Evolutionary conservation across 306 rosid species (phyloP), one percentile per base, ranked within the genome.

Genomic region (Citrullus amarus): DNA sequence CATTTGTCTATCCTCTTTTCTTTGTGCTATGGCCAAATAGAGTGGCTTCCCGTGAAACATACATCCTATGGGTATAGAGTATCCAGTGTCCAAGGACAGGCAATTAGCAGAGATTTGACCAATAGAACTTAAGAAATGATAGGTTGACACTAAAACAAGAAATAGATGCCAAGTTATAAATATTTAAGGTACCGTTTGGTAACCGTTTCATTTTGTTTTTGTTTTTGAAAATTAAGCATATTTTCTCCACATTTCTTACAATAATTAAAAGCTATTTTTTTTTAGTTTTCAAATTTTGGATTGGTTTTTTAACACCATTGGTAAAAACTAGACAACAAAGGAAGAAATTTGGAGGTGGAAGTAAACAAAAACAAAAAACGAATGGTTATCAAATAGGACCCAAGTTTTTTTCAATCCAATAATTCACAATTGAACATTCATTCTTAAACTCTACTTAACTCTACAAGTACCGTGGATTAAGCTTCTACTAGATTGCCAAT

Each of bases 1-100:
- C 72, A 82, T 88, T 77, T 88, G 89, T 82, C 98, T 91, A 50
- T 91, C 98, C 87, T 88, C 96, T 84, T 91, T 93, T 86, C 87
- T 89, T 80, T 93, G 97, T 85, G 98, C 98, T 53, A 89, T 86
- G 65, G 96, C 90, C 78, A 90, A 96, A 81, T 90, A 92, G 48
- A 93, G 81, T 57, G 97, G 97, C 89, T 93, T 93, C 43, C 88
- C 79, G 78, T 90, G 94, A 80, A 93, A 86, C 96, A 91, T 90
- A 81, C 77, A 81, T 71, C 97, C 97, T 93, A 28, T 50, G 39
- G 12, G 44, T 73, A 63, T 63, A 63, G 2, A 20, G 36, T 62
- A 30, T 73, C 48, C 75, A 54, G 55, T 66, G 51, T 38, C 48
- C 62, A 69, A 63, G 32, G 68, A 59, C 12, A 69, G 71, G 34